These are phyloP conservation scores for Quercus bicolor DNA, from an alignment of 306 rosid genomes.

Conservation along the genomic window DNA sequence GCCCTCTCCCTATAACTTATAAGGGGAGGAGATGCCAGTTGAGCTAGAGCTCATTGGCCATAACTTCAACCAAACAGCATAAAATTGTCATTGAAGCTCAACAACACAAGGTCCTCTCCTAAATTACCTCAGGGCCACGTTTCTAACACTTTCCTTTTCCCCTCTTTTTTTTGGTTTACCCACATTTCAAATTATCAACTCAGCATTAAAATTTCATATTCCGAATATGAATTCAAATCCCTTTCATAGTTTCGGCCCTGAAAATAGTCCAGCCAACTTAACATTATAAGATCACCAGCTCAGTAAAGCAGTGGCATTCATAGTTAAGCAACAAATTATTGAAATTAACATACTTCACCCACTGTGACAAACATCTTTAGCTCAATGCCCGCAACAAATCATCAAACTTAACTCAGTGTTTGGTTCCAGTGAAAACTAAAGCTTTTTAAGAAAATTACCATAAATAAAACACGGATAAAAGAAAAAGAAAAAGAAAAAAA, in stretches of 20 bases:
- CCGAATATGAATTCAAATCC: neutral
- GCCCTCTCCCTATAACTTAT: no score
- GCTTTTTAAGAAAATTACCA: neutral
- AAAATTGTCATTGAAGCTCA: neutral
- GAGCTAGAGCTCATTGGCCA: no score
- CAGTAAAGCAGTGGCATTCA: neutral
- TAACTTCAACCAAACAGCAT: neutral
- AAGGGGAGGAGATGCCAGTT: no score
- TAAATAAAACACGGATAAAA: neutral
- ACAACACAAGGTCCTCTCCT: neutral
- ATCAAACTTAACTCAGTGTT: neutral
- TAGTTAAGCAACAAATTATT: neutral
- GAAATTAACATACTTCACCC: no score
- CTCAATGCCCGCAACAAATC: neutral
- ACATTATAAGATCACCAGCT: neutral
- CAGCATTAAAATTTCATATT: neutral
- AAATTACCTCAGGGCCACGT: neutral
- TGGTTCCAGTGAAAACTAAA: neutral
- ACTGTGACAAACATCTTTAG: neutral
- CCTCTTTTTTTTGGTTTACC: neutral
- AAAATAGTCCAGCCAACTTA: neutral
- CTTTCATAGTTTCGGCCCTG: neutral
- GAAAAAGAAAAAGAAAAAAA: no score
- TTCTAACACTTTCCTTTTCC: neutral
- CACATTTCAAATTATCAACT: neutral